phyloP scores from a whole-genome alignment of 306 rosid species.

The Spatholobus suberectus region DNA sequence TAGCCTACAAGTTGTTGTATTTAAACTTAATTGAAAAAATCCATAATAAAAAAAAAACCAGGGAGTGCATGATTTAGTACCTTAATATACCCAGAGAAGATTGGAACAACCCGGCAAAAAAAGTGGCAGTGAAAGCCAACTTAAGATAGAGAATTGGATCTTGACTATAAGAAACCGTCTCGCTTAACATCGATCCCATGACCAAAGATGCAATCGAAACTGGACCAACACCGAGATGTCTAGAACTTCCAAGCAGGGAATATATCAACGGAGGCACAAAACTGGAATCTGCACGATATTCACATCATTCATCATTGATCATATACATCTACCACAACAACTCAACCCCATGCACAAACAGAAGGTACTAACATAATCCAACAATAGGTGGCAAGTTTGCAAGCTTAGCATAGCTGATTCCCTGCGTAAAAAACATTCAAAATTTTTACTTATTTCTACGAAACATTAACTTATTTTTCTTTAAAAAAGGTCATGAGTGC shows the following conservation, averaged over 20 bases:
- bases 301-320: not conserved
- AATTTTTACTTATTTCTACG: not conserved
- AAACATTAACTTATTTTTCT: not conserved
- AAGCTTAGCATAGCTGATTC: constrained; percentile 97
- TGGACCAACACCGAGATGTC: constrained; percentile 94
- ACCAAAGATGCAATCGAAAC: constrained; percentile 97
- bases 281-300: constrained; percentile 84
- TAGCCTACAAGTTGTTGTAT: not conserved
- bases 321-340: not conserved
- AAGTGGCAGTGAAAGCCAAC: constrained; percentile 93
- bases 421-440: constrained; percentile 58
- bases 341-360: not conserved
- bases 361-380: constrained; percentile 79
- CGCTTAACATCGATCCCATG: constrained; percentile 96
- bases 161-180: constrained; percentile 61
- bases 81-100: constrained; percentile 87
- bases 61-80: constrained; percentile 48
- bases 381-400: constrained; percentile 96
- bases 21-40: not conserved
- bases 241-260: constrained; percentile 90
- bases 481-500: too few species aligned
- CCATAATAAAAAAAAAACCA: not conserved
- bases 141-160: constrained; percentile 84
- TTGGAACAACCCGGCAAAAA: constrained; percentile 91
- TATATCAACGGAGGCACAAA: constrained; percentile 95